Percentiles rank a stretch among this genome's conserved stretches.
Evolutionary conservation across 345 rosid species (phyloP).

Genomic region (Pugionium cornutum): DNA sequence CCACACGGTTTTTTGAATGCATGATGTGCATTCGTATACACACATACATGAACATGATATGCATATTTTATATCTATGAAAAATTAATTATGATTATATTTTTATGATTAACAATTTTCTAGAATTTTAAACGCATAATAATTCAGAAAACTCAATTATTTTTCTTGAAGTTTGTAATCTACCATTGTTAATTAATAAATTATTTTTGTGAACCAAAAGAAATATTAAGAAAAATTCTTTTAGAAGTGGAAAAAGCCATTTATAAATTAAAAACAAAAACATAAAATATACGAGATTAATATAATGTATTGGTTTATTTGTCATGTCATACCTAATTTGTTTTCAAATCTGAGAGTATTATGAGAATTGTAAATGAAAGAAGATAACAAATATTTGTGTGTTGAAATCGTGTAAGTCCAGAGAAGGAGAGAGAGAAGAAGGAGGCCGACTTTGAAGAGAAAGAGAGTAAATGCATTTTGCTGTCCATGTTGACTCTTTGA

Average conservation of each 20-base stretch:
- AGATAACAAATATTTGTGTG: conserved; percentile 11
- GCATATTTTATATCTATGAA: neutral
- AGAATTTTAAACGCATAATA: too few species aligned
- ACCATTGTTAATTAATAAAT: too few species aligned
- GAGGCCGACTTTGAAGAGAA: conserved; percentile 57
- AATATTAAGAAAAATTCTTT: too few species aligned
- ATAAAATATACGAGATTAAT: neutral
- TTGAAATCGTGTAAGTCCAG: conserved; percentile 35
- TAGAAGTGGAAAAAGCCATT: too few species aligned
- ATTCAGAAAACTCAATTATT: too few species aligned
- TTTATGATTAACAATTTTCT: too few species aligned
- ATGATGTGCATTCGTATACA: conserved; percentile 10
- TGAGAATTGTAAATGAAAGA: neutral
- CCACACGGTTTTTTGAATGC: conserved; percentile 36
- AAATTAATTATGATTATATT: too few species aligned
- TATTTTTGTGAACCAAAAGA: too few species aligned
- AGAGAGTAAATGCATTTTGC: conserved; percentile 69
- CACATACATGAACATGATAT: conserved; percentile 14
- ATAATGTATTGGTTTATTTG: neutral
- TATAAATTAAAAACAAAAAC: neutral
- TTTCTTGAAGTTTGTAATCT: too few species aligned
- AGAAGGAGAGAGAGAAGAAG: conserved; percentile 27
- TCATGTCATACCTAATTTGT: neutral
- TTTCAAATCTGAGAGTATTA: neutral
- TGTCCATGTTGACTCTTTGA: conserved; percentile 65